Percentiles rank a stretch among this genome's conserved stretches.
Evolutionary conservation across 305 asterid species (phyloP).

Genomic region (Stenogyne calaminthoides): DNA sequence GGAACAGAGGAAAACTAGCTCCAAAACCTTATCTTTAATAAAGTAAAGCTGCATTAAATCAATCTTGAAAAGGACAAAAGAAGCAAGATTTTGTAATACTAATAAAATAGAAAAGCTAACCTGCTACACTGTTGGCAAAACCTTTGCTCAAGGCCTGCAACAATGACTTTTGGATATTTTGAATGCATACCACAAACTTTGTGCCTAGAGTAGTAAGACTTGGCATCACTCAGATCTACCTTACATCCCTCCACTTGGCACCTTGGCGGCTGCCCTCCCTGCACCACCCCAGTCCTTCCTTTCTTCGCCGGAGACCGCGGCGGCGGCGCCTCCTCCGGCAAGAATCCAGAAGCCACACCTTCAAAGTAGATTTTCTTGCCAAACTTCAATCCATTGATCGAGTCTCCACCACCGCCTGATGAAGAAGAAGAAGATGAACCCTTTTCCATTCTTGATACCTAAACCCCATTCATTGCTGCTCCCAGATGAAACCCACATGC

Average conservation of each 20-base stretch:
- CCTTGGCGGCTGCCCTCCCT: slow-evolving; percentile 43
- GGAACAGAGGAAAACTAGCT: neutral
- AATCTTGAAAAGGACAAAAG: neutral
- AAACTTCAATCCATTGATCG: slow-evolving; percentile 49
- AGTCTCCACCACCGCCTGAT: slow-evolving; percentile 17
- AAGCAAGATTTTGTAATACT: neutral
- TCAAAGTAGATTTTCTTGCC: slow-evolving; percentile 53
- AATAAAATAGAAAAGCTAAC: slow-evolving; percentile 35
- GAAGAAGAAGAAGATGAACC: slow-evolving; percentile 46
- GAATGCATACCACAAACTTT: slow-evolving; percentile 72
- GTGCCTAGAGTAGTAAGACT: slow-evolving; percentile 71
- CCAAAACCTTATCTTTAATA: slow-evolving; percentile 27
- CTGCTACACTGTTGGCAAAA: slow-evolving; percentile 93
- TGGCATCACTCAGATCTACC: slow-evolving; percentile 66
- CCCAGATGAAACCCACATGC: slow-evolving; percentile 26
- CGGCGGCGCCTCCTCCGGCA: slow-evolving; percentile 28
- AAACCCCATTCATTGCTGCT: slow-evolving; percentile 31
- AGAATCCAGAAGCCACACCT: slow-evolving; percentile 36
- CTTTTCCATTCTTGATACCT: slow-evolving; percentile 45
- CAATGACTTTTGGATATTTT: slow-evolving; percentile 59
- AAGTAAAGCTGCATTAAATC: slow-evolving; percentile 21
- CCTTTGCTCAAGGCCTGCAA: slow-evolving; percentile 64
- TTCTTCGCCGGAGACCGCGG: slow-evolving; percentile 46
- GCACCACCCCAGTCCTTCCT: slow-evolving; percentile 37
- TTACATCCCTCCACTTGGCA: slow-evolving; percentile 80